These are phyloP conservation scores for Nakazawaea siamensis DNA, from an alignment of 805 yeast species.

Conservation along the genomic window DNA sequence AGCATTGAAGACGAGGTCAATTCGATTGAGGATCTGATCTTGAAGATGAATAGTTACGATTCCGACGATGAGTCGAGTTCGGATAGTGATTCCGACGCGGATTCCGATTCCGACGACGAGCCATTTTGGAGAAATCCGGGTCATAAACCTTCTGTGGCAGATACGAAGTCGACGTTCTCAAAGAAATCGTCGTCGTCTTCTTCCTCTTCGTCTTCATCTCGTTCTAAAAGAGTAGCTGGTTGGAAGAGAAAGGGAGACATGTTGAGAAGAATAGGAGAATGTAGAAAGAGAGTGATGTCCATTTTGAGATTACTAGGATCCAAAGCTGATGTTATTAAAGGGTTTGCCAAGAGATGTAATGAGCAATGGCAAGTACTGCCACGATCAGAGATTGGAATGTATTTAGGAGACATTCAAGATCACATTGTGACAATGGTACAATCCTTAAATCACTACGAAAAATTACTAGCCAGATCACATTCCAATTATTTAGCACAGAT, in stretches of 20 bases:
- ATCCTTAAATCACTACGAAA: conserved; percentile 88
- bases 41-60: conserved; percentile 71
- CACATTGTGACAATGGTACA: conserved; percentile 97
- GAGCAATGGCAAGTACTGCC: conserved; percentile 80
- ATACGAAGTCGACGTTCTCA: conserved; percentile 15
- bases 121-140: conserved; percentile 20
- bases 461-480: conserved; percentile 88
- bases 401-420: conserved; percentile 95
- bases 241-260: conserved; percentile 94
- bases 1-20: conserved; percentile 92
- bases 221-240: conserved; percentile 39
- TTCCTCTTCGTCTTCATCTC: conserved; percentile 22
- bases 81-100: conserved; percentile 25
- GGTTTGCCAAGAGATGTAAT: conserved; percentile 84
- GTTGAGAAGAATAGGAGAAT: conserved; percentile 91
- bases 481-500: conserved; percentile 94
- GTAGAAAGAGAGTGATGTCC: conserved; percentile 91
- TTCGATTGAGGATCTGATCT: conserved; percentile 86
- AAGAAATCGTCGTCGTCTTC: conserved; percentile 10
- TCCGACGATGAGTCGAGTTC: conserved; percentile 29
- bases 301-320: conserved; percentile 76
- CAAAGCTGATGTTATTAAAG: conserved; percentile 96
- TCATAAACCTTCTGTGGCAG: conserved; percentile 11
- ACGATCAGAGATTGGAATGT: conserved; percentile 84
- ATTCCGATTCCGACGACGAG: conserved; percentile 18